Percentiles rank a stretch among this genome's conserved stretches.
These are phyloP conservation scores for Cladosporium sp. DNA, from an alignment of 2,329 filamentous ascomycete genomes.

Conservation along the genomic window DNA sequence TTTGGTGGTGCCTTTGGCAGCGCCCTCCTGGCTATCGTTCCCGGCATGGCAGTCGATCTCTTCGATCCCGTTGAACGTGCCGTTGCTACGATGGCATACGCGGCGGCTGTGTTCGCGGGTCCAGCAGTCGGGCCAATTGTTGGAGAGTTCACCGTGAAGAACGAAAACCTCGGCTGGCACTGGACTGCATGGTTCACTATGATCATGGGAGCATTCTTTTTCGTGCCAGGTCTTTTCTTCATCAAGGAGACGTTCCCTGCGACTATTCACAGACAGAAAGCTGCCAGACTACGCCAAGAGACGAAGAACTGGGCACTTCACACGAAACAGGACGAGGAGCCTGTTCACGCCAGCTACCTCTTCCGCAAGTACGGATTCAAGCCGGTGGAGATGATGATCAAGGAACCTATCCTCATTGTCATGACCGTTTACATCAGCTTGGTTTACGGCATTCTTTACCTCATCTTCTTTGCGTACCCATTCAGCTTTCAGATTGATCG, in stretches of 20 bases:
- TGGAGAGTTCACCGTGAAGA: constrained; percentile 48
- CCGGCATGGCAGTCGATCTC: constrained; percentile 48
- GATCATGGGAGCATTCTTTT: constrained; percentile 44
- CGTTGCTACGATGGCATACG: constrained; percentile 19
- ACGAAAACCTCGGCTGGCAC: constrained; percentile 48
- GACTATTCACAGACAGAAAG: constrained; percentile 46
- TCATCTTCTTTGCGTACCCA: constrained; percentile 48
- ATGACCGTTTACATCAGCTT: constrained; percentile 42
- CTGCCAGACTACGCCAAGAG: constrained; percentile 43
- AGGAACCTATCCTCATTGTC: constrained; percentile 46
- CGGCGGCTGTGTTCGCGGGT: constrained; percentile 45
- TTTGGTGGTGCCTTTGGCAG: constrained; percentile 51
- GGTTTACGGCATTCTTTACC: constrained; percentile 34
- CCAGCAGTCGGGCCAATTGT: constrained; percentile 48
- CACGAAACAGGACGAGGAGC: constrained; percentile 41
- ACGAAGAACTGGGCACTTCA: constrained; percentile 47
- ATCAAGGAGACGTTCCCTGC: constrained; percentile 51
- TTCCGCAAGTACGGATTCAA: constrained; percentile 40
- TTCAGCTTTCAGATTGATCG: constrained; percentile 41
- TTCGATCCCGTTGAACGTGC: constrained; percentile 46
- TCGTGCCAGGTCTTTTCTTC: constrained; percentile 40
- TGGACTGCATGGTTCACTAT: constrained; percentile 55
- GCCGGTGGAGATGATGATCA: constrained; percentile 39
- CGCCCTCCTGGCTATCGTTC: constrained; percentile 48
- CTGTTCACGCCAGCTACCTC: constrained; percentile 14